Conservation (phyloP, 306 rosid species). For the Cercis canadensis region DNA sequence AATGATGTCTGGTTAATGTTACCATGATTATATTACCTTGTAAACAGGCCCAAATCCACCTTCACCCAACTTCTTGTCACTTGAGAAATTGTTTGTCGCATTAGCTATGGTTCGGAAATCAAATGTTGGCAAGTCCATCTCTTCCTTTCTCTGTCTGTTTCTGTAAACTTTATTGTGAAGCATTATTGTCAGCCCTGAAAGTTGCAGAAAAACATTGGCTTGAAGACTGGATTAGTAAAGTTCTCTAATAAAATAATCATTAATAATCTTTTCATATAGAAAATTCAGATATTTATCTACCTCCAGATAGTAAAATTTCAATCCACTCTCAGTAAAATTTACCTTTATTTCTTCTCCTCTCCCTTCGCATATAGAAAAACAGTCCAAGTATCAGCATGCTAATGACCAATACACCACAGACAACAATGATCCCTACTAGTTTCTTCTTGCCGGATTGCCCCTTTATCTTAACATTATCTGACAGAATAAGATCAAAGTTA, state of each 20-base stretch:
- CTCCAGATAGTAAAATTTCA: too few species aligned
- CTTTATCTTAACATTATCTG: not conserved
- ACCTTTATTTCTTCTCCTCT: not conserved
- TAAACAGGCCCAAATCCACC: not conserved
- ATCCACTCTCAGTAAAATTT: too few species aligned
- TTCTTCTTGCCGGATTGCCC: not conserved
- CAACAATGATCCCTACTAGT: not conserved
- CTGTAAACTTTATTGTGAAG: too few species aligned
- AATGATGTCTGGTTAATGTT: not conserved
- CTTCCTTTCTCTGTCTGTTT: not conserved
- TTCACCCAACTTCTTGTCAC: not conserved
- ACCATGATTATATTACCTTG: not conserved
- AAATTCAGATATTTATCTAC: too few species aligned
- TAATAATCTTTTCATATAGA: too few species aligned
- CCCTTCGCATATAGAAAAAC: not conserved
- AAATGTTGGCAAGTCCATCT: not conserved
- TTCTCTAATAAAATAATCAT: too few species aligned
- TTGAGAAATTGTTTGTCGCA: not conserved
- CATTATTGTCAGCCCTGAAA: too few species aligned
- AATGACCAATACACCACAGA: not conserved
- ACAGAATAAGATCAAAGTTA: not conserved
- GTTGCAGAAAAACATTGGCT: too few species aligned
- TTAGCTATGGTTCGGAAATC: not conserved
- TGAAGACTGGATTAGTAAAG: too few species aligned
- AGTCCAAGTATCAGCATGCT: not conserved